Conservation (phyloP, 1,284 basidiomycete species). For the Golubevia pallescens region DNA sequence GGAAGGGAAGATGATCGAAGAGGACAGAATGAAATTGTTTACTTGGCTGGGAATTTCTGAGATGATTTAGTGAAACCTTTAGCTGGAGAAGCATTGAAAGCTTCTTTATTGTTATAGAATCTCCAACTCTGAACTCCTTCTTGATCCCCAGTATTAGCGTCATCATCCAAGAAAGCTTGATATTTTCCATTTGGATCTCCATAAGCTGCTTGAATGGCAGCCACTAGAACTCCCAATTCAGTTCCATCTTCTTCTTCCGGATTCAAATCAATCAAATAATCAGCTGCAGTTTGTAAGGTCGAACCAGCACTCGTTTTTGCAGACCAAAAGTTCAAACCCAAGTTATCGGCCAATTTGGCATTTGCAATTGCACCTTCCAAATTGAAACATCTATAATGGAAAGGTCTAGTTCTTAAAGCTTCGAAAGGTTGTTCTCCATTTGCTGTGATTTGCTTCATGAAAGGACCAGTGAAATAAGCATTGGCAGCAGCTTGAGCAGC, state of each 20-base stretch:
- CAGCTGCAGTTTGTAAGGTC: constrained; percentile 71
- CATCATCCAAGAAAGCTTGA: constrained; percentile 14
- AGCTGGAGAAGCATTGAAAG: constrained; percentile 11
- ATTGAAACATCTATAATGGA: constrained; percentile 74
- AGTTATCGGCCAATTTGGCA: constrained; percentile 70
- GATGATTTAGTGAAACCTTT: neutral
- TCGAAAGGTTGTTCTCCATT: constrained; percentile 72
- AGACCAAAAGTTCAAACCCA: constrained; percentile 69
- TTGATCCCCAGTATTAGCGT: constrained; percentile 11
- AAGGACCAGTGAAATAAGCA: constrained; percentile 68
- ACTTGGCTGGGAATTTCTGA: neutral
- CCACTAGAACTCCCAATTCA: constrained; percentile 70
- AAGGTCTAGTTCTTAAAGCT: constrained; percentile 71
- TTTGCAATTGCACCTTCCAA: constrained; percentile 74
- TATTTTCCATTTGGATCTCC: constrained; percentile 71
- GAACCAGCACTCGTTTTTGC: constrained; percentile 67
- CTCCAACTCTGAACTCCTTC: constrained; percentile 12
- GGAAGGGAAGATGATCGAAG: no score
- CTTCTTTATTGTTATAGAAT: constrained; percentile 11
- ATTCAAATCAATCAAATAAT: constrained; percentile 68
- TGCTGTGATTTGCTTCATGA: constrained; percentile 69
- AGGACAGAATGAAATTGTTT: neutral
- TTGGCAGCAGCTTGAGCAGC: constrained; percentile 66
- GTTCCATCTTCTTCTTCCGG: constrained; percentile 64
- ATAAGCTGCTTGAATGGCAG: constrained; percentile 69